Percentiles rank a stretch among this genome's conserved stretches.
Evolutionary conservation across 2,329 filamentous ascomycete species (phyloP).

Genomic region (Colletotrichum melonis): DNA sequence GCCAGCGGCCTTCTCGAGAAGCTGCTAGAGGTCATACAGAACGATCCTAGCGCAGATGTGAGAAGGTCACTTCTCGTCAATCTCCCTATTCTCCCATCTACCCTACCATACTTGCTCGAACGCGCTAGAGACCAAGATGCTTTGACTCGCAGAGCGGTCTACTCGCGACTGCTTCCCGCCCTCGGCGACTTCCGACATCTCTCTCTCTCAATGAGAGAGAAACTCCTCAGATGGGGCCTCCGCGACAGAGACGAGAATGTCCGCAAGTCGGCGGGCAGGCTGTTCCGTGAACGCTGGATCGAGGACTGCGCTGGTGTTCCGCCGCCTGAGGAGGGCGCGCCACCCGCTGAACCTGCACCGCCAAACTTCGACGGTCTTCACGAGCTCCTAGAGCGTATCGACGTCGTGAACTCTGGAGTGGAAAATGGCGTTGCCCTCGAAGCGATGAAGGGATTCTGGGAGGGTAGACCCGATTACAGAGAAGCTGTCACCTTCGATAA

Average conservation of each 20-base stretch:
- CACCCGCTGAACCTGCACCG: slow-evolving; percentile 65
- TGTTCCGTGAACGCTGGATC: slow-evolving; percentile 98
- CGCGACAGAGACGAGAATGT: slow-evolving; percentile 95
- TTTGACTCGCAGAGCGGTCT: slow-evolving; percentile 85
- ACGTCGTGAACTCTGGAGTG: slow-evolving; percentile 88
- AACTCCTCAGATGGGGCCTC: slow-evolving; percentile 93
- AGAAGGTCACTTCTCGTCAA: slow-evolving; percentile 89
- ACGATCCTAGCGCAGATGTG: slow-evolving; percentile 95
- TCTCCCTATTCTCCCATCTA: slow-evolving; percentile 84
- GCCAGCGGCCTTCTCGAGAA: slow-evolving; percentile 81
- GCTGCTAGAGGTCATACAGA: slow-evolving; percentile 88
- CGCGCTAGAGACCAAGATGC: slow-evolving; percentile 90
- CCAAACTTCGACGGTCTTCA: slow-evolving; percentile 86
- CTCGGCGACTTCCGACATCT: slow-evolving; percentile 95
- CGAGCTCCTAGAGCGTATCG: slow-evolving; percentile 92
- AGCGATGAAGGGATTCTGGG: slow-evolving; percentile 97
- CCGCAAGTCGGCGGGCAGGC: slow-evolving; percentile 86
- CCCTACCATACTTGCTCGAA: slow-evolving; percentile 89
- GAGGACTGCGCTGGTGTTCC: slow-evolving; percentile 86
- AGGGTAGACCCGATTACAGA: slow-evolving; percentile 85
- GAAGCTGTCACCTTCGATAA: slow-evolving; percentile 79
- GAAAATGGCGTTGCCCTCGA: slow-evolving; percentile 92
- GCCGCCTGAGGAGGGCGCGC: slow-evolving; percentile 68
- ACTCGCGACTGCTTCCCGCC: slow-evolving; percentile 86
- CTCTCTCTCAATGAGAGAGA: slow-evolving; percentile 93